Evolutionary conservation across 331 rosid species (phyloP).

Genomic region (Rhamnella rubrinervis): DNA sequence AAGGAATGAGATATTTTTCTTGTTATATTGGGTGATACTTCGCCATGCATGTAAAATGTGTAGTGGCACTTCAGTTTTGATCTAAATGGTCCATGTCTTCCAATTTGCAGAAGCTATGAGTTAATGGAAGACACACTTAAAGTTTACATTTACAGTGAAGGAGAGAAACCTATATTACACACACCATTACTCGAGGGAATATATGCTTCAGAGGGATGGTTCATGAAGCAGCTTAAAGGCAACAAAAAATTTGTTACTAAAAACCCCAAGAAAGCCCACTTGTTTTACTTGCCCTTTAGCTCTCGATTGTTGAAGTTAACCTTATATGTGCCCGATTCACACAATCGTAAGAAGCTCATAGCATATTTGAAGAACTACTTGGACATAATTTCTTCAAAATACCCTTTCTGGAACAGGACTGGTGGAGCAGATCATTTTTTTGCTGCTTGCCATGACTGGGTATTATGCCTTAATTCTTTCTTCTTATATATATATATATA

Average conservation of each 20-base stretch:
- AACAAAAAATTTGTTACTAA: constrained; percentile 62
- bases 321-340: constrained; percentile 71
- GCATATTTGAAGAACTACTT: constrained; percentile 58
- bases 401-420: constrained; percentile 89
- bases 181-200: constrained; percentile 68
- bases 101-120: constrained; percentile 73
- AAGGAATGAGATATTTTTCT: no score
- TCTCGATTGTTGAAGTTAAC: constrained; percentile 68
- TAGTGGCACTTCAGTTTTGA: neutral
- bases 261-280: constrained; percentile 69
- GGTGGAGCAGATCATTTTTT: constrained; percentile 90
- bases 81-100: neutral
- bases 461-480: constrained; percentile 35
- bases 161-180: constrained; percentile 78
- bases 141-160: constrained; percentile 76
- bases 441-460: constrained; percentile 99
- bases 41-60: no score
- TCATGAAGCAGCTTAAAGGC: constrained; percentile 71
- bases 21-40: no score
- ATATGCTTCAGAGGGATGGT: constrained; percentile 99
- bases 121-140: constrained; percentile 83
- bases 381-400: constrained; percentile 51
- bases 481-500: constrained; percentile 4
- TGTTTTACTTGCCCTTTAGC: constrained; percentile 96
- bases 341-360: constrained; percentile 55